Conservation (phyloP, 169 alveolate species). For the Neospora caninum region DNA sequence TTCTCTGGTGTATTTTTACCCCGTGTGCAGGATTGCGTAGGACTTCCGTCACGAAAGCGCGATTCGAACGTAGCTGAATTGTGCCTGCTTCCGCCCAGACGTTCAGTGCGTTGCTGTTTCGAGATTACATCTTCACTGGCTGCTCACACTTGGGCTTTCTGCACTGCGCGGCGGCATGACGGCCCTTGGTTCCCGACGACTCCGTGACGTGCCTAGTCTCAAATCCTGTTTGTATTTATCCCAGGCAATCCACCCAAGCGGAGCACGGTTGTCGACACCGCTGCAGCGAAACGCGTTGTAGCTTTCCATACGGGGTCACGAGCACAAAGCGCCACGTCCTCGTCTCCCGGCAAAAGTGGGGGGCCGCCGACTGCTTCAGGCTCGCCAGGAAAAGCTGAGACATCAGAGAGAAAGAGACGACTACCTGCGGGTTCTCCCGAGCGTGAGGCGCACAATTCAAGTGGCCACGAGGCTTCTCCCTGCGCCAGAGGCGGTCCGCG, state of each 20-base stretch:
- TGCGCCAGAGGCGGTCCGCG: not conserved
- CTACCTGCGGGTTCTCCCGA: not conserved
- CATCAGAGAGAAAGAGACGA: not conserved
- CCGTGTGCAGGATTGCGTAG: too few species aligned
- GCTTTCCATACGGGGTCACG: not conserved
- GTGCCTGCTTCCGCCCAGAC: too few species aligned
- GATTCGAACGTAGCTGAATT: too few species aligned
- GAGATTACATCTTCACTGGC: too few species aligned
- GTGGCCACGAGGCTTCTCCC: not conserved
- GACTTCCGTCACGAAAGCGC: too few species aligned
- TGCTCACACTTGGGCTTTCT: too few species aligned
- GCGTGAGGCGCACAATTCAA: not conserved
- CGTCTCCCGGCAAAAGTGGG: not conserved
- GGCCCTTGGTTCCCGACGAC: too few species aligned
- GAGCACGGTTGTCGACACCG: not conserved
- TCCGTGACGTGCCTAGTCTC: too few species aligned
- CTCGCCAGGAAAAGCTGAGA: not conserved
- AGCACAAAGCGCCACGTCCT: not conserved
- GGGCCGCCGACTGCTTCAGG: not conserved
- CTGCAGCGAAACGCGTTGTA: conserved; percentile 26
- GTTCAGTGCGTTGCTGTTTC: too few species aligned
- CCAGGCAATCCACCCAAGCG: conserved; percentile 3
- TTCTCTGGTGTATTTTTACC: too few species aligned
- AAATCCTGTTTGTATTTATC: not conserved
- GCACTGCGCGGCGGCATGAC: too few species aligned